Conservation (phyloP, 116 monocot genomes). For the Trichopus zeylanicus region DNA sequence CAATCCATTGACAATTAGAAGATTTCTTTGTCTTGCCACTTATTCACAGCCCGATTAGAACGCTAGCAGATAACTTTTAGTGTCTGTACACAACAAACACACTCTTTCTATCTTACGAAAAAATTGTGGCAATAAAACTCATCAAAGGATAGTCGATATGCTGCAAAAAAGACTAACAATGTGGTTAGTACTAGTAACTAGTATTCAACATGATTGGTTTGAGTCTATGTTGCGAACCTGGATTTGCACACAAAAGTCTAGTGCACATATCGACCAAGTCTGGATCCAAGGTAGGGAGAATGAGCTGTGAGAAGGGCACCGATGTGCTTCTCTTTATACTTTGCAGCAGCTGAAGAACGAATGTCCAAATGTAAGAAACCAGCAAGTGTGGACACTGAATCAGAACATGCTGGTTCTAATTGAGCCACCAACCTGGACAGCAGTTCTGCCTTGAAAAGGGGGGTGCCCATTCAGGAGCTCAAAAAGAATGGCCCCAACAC, state of each 20-base stretch:
- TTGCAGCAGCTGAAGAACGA: slow-evolving; percentile 29
- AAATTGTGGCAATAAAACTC: slow-evolving; percentile 43
- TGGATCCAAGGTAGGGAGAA: slow-evolving; percentile 28
- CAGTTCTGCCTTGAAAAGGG: slow-evolving; percentile 41
- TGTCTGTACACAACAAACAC: background rate
- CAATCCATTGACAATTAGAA: no score
- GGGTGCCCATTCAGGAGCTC: slow-evolving; percentile 65
- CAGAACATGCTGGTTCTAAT: background rate
- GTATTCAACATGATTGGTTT: background rate
- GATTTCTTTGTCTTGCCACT: no score
- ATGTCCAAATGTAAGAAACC: background rate
- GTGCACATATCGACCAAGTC: slow-evolving; percentile 49
- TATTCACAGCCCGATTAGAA: no score
- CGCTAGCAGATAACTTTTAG: no score
- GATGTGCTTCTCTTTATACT: slow-evolving; percentile 28
- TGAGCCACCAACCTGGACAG: slow-evolving; percentile 38
- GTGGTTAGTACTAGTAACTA: background rate
- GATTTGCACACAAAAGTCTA: slow-evolving; percentile 40
- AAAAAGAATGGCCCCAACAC: slow-evolving; percentile 52
- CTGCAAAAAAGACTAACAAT: slow-evolving; percentile 14
- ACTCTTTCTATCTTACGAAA: slow-evolving; percentile 14
- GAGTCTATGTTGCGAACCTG: slow-evolving; percentile 24
- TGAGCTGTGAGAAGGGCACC: slow-evolving; percentile 47
- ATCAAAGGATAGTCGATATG: slow-evolving; percentile 28
- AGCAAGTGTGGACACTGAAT: background rate